Conservation (phyloP, 2,329 filamentous ascomycete species). For the Cyanodermella asteris region DNA sequence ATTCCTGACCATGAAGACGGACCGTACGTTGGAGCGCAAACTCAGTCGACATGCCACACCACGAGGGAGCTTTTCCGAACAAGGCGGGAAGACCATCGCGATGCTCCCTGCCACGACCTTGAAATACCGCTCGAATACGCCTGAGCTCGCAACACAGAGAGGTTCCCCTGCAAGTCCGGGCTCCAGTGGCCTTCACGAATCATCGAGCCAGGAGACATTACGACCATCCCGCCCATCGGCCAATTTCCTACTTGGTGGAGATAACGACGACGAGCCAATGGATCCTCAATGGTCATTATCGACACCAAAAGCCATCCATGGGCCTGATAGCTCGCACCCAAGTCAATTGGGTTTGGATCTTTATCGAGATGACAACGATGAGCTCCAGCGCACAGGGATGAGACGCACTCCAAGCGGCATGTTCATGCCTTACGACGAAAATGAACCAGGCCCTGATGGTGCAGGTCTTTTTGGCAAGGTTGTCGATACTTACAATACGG, state of each 20-base stretch:
- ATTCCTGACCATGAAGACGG: constrained; percentile 60
- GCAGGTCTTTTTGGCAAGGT: constrained; percentile 51
- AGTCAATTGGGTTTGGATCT: constrained; percentile 9
- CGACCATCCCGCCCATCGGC: constrained; percentile 46
- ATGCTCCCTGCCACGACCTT: constrained; percentile 72
- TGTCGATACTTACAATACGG: constrained; percentile 53
- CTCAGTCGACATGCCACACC: constrained; percentile 29
- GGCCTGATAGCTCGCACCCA: constrained; percentile 14
- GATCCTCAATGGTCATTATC: constrained; percentile 25
- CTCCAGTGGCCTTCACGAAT: too few species aligned
- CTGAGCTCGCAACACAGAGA: constrained; percentile 28
- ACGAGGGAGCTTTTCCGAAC: constrained; percentile 30
- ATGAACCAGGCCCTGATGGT: constrained; percentile 34
- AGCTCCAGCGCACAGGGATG: constrained; percentile 35
- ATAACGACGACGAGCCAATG: constrained; percentile 29
- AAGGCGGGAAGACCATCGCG: constrained; percentile 73
- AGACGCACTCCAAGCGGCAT: constrained; percentile 66
- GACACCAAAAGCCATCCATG: too few species aligned
- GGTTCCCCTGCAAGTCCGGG: constrained; percentile 33
- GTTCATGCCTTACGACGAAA: constrained; percentile 74
- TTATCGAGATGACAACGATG: constrained; percentile 24
- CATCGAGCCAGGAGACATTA: constrained; percentile 64
- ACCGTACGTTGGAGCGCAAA: constrained; percentile 24
- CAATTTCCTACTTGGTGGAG: constrained; percentile 41
- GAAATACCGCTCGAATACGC: constrained; percentile 61